Base-by-base conservation (phyloP, 2,329 filamentous ascomycete species). In the Ophiocordyceps camponoti-rufipedis region DNA sequence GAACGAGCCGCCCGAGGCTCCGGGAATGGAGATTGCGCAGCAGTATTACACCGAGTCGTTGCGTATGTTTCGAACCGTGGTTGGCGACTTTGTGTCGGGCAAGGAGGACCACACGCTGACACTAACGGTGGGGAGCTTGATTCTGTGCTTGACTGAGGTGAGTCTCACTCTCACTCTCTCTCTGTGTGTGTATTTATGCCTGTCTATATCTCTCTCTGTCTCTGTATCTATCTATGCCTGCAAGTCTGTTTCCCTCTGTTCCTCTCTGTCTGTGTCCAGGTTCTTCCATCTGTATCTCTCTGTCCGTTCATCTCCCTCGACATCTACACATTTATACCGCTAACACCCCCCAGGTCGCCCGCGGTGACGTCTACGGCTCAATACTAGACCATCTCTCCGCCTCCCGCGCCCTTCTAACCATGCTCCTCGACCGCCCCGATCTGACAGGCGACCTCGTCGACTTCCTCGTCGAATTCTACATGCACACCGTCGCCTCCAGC, bases 401-500 rank as follows among this genome's bases (percentile, higher is more conserved):
- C 0, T 67, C 67, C 16, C 64, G 64, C 44, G 62, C 63, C 2
- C 51, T 70, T 11, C 49, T 70, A 10, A 57, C 58, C 9, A 58
- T 57, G 2, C 50, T 69, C 2, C 54, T 68, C 4, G 54, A 53
- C 1, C 51, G 60, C 4, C 56, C 55, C 4, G 55, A 60, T 39
- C 32, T 35, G 8, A 58, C 58, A 2, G 56, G 59, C 12, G 59
- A 65, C 10, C 49, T 70, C 3, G 60, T 62, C 28, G 61, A 67
- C 28, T 69, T 69, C 44, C 59, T 70, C 3, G 60, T 69, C 42
- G 68, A 70, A 52, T 70, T 69, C 38, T 70, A 68, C 48, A 62
- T 66, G 48, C 67, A 70, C 52, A 68, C 66, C 42, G 61, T 64
- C 4, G 60, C 64, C 4, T 61, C 65, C 7, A 69, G 66, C 51